Percentiles rank a stretch among this genome's conserved stretches.
Conservation (phyloP, 2,329 filamentous ascomycete species). For the Alternaria arbusti region DNA sequence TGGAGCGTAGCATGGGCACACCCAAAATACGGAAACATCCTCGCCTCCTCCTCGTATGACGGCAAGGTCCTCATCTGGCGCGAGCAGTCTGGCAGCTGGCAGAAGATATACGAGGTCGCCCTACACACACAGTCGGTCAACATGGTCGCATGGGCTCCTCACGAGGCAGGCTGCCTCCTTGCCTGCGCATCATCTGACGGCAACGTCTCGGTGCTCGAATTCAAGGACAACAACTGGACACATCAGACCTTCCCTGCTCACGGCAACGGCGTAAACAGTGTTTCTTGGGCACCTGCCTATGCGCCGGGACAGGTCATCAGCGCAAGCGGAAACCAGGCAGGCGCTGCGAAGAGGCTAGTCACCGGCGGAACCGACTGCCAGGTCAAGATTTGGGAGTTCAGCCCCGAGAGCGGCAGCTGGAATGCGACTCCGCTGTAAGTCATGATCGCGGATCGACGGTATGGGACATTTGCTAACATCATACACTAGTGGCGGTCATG, state of each 20-base stretch:
- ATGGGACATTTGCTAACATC: not conserved
- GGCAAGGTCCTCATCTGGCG: constrained; percentile 99
- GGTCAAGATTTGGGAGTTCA: constrained; percentile 90
- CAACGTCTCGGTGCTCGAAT: constrained; percentile 91
- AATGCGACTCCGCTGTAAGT: constrained; percentile 58
- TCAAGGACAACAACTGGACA: constrained; percentile 93
- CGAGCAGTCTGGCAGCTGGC: constrained; percentile 69
- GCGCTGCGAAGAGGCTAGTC: constrained; percentile 78
- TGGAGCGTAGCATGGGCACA: constrained; percentile 98
- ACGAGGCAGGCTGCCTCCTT: constrained; percentile 92
- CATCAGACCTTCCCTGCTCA: constrained; percentile 91
- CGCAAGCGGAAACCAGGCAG: constrained; percentile 62
- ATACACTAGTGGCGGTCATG: constrained; percentile 73
- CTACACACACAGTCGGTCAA: constrained; percentile 97
- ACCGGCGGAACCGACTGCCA: constrained; percentile 94
- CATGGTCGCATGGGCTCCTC: constrained; percentile 95
- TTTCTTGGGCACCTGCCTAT: constrained; percentile 90
- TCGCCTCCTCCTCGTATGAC: constrained; percentile 94
- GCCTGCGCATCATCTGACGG: constrained; percentile 95
- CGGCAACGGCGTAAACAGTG: constrained; percentile 91
- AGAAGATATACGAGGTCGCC: constrained; percentile 89
- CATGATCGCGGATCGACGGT: not conserved
- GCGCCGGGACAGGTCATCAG: constrained; percentile 84
- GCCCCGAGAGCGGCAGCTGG: constrained; percentile 60
- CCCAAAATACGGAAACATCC: constrained; percentile 97